These are phyloP conservation scores for Dentipellis fragilis DNA, from an alignment of 768 basidiomycete genomes.

Conservation along the genomic window DNA sequence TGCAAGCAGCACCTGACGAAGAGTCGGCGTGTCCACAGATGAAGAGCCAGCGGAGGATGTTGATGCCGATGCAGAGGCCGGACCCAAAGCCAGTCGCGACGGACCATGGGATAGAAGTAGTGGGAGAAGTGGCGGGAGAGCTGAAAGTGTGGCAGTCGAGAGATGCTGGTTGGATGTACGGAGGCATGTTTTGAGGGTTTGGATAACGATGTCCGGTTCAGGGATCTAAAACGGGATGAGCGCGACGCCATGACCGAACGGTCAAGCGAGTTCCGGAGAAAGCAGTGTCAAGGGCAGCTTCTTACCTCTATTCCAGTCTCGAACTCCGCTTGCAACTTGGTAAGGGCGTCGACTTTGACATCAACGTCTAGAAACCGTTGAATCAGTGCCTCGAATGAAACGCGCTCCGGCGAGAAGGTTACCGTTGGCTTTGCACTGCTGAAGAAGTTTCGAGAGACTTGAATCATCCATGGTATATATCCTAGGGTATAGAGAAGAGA, in stretches of 20 bases:
- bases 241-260: neutral
- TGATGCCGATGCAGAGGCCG: slow-evolving; percentile 36
- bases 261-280: neutral
- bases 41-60: slow-evolving; percentile 35
- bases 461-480: slow-evolving; percentile 19
- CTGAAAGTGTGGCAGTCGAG: slow-evolving; percentile 64
- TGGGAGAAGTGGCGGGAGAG: slow-evolving; percentile 56
- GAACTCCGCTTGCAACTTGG: slow-evolving; percentile 68
- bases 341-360: slow-evolving; percentile 68
- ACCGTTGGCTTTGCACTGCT: slow-evolving; percentile 23
- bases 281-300: slow-evolving; percentile 1
- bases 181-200: slow-evolving; percentile 62
- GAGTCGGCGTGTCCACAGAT: slow-evolving; percentile 40
- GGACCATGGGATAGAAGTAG: slow-evolving; percentile 40
- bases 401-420: neutral
- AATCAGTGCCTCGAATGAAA: slow-evolving; percentile 2
- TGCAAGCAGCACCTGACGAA: slow-evolving; percentile 58
- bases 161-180: slow-evolving; percentile 78
- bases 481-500: neutral
- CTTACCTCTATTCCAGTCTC: slow-evolving; percentile 62
- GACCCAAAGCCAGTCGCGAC: slow-evolving; percentile 19
- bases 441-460: slow-evolving; percentile 19
- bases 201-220: slow-evolving; percentile 63
- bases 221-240: slow-evolving; percentile 37
- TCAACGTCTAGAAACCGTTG: slow-evolving; percentile 51